These are phyloP conservation scores for Fusarium compactum DNA, from an alignment of 2,329 filamentous ascomycete species.

Conservation along the genomic window DNA sequence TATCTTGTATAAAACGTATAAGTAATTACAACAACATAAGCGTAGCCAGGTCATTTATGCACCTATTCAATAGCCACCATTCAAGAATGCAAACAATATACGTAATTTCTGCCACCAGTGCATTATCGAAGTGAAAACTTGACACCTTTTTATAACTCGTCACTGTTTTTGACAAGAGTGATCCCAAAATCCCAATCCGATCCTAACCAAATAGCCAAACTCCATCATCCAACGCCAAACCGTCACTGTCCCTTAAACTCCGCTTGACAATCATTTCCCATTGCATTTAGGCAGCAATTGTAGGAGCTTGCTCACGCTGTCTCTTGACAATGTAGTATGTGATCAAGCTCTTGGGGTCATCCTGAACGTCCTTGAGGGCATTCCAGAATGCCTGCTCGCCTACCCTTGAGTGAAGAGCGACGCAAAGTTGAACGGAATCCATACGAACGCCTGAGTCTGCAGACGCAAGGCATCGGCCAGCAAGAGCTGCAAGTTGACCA, in stretches of 20 bases:
- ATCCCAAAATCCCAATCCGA: slow-evolving; percentile 6
- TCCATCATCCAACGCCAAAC: slow-evolving; percentile 42
- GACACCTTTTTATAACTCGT: slow-evolving; percentile 11
- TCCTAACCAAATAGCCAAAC: slow-evolving; percentile 30
- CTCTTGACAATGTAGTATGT: slow-evolving; percentile 84
- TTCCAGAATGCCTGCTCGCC: slow-evolving; percentile 76
- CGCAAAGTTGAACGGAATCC: slow-evolving; percentile 84
- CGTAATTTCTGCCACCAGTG: slow-evolving; percentile 15
- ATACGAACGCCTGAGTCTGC: slow-evolving; percentile 73
- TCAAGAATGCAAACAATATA: slow-evolving; percentile 27
- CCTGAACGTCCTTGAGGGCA: slow-evolving; percentile 71
- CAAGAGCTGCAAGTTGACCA: slow-evolving; percentile 62
- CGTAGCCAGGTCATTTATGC: slow-evolving; percentile 18
- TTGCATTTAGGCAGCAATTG: slow-evolving; percentile 16
- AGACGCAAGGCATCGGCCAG: slow-evolving; percentile 70
- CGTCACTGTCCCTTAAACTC: slow-evolving; percentile 11
- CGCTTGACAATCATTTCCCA: not conserved
- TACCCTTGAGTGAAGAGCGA: slow-evolving; percentile 74
- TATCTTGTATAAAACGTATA: slow-evolving; percentile 9
- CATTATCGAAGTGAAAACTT: slow-evolving; percentile 21
- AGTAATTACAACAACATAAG: slow-evolving; percentile 41
- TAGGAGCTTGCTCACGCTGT: slow-evolving; percentile 64
- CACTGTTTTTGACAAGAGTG: slow-evolving; percentile 15
- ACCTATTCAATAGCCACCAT: slow-evolving; percentile 38
- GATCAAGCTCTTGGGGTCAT: slow-evolving; percentile 80